Percentiles rank a stretch among this genome's conserved stretches.
Evolutionary conservation across 495 filamentous ascomycete species (phyloP).

Genomic region (Niebla homalea): DNA sequence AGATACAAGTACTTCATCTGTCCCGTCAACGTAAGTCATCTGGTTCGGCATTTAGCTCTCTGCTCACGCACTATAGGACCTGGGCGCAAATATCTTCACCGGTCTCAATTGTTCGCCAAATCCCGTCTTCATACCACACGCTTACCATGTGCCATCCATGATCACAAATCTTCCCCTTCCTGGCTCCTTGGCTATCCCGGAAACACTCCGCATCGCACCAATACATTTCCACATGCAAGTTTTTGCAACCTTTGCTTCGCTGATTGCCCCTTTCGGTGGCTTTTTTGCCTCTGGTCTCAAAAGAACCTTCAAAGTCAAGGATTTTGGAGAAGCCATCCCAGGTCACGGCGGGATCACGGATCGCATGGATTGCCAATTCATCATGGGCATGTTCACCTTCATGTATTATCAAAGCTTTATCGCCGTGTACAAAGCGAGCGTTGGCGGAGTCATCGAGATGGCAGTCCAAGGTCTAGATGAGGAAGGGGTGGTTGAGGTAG

Average conservation of each 20-base stretch:
- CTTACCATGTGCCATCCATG: constrained; percentile 66
- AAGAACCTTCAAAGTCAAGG: constrained; percentile 99
- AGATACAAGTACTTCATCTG: constrained; percentile 96
- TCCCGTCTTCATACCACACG: constrained; percentile 72
- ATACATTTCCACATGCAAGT: constrained; percentile 92
- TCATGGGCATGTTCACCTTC: constrained; percentile 98
- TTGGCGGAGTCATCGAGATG: constrained; percentile 76
- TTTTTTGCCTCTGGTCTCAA: constrained; percentile 98
- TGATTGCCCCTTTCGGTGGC: constrained; percentile 95
- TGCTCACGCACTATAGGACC: constrained; percentile 40
- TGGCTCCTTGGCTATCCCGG: constrained; percentile 29
- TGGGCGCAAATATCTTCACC: constrained; percentile 82
- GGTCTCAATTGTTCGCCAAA: constrained; percentile 90
- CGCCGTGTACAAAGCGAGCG: constrained; percentile 64
- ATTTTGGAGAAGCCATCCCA: constrained; percentile 96
- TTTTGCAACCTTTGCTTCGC: constrained; percentile 85
- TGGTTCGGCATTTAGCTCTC: background rate
- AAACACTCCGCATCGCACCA: constrained; percentile 54
- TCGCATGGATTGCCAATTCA: constrained; percentile 99
- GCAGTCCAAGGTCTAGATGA: constrained; percentile 70
- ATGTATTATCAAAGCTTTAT: constrained; percentile 99
- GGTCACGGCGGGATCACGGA: constrained; percentile 98
- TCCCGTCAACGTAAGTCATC: constrained; percentile 61
- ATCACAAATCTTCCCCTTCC: constrained; percentile 31
- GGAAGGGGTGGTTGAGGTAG: constrained; percentile 81